Evolutionary conservation across 2,329 filamentous ascomycete species (phyloP), one percentile per base, ranked within the genome.

Genomic region (Aspergillus pseudonomiae): DNA sequence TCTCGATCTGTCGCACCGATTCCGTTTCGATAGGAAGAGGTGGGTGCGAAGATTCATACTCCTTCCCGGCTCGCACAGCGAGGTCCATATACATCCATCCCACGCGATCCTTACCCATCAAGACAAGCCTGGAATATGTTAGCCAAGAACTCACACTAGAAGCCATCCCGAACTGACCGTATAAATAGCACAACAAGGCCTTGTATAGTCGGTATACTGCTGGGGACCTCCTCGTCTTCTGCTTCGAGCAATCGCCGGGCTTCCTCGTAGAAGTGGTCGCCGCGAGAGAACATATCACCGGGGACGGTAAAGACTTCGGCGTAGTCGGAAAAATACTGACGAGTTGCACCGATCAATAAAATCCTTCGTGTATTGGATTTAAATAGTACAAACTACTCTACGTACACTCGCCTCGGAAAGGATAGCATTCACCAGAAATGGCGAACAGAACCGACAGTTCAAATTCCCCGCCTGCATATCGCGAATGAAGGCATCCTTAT

Each of bases 361-460:
- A 30, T 9, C 26, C 30, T 16, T 41, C 55, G 21, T 46, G 5
- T 36, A 12, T 10, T 56, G 52, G 30, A 24, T 43, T 30, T 34
- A 26, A 32, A 26, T 24, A 34, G 55, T 36, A 50, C 46, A 50
- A 2, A 59, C 43, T 28, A 59, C 45, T 14, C 14, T 36, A 71
- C 74, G 62, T 68, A 76, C 75, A 68, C 75, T 74, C 39, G 74
- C 72, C 57, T 75, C 71, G 12, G 73, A 66, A 1, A 77, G 66
- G 26, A 78, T 74, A 19, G 70, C 68, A 63, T 78, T 78, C 30
- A 77, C 75, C 48, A 78, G 65, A 50, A 75, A 77, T 2, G 75
- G 71, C 1, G 75, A 74, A 65, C 76, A 78, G 57, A 72, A 77
- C 11, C 54, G 64, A 11, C 68, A 71, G 6, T 72, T 50, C 24